Conservation (phyloP, 2,329 filamentous ascomycete genomes). For the Aspergillus tubingensis region DNA sequence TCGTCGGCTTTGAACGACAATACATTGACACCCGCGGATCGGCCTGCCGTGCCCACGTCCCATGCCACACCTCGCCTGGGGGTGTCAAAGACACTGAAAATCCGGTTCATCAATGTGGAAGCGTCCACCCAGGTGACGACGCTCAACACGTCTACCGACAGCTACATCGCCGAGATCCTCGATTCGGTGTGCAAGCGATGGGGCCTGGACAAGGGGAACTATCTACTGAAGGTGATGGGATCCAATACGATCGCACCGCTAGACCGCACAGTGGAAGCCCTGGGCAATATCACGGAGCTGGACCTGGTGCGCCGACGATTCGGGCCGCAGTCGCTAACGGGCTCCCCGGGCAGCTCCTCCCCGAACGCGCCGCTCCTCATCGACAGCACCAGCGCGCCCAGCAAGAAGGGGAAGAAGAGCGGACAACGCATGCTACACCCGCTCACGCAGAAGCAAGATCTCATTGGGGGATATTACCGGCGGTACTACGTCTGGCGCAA, state of each 20-base stretch:
- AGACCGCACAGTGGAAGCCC: slow-evolving; percentile 65
- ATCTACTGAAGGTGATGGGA: slow-evolving; percentile 63
- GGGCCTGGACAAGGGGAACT: slow-evolving; percentile 65
- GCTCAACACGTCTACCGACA: slow-evolving; percentile 63
- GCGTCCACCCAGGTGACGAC: slow-evolving; percentile 56
- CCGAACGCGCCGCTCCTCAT: slow-evolving; percentile 67
- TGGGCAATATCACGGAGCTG: slow-evolving; percentile 61
- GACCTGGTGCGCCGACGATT: slow-evolving; percentile 65
- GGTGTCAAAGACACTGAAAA: slow-evolving; percentile 58
- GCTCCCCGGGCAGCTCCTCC: slow-evolving; percentile 62
- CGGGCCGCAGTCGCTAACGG: slow-evolving; percentile 57
- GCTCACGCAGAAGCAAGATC: slow-evolving; percentile 50
- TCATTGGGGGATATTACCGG: slow-evolving; percentile 56
- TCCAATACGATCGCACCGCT: slow-evolving; percentile 65
- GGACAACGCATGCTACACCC: slow-evolving; percentile 47
- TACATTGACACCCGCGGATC: slow-evolving; percentile 49
- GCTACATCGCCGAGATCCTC: slow-evolving; percentile 68
- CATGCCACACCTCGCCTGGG: slow-evolving; percentile 59
- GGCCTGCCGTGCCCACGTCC: slow-evolving; percentile 44
- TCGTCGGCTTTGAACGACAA: slow-evolving; percentile 49
- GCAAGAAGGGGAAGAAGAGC: slow-evolving; percentile 48
- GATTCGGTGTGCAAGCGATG: slow-evolving; percentile 64
- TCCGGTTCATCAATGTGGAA: slow-evolving; percentile 63
- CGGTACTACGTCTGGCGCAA: slow-evolving; percentile 66
- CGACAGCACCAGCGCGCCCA: slow-evolving; percentile 34